Evolutionary conservation across 768 basidiomycete genomes (phyloP), one percentile per base, ranked within the genome.

Genomic region (Boletus barrowsii): DNA sequence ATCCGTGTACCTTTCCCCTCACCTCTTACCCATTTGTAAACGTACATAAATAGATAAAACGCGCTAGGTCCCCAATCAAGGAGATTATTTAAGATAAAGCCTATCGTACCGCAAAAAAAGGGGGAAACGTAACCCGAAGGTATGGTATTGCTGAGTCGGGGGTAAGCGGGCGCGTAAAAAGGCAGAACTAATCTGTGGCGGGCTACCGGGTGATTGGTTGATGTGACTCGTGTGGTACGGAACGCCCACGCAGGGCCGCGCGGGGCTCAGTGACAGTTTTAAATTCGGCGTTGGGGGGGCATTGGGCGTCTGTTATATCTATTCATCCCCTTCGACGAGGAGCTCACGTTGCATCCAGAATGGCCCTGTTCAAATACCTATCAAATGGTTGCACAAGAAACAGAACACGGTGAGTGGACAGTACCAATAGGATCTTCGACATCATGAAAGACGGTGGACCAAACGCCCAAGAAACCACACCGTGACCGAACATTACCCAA

Each of bases 401-500:
- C 18, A 20, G 5, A 24, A n/a, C 35, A 42, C 4, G 9, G 10
- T n/a, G 37, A 29, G 17, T 17, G 30, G 44, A 50, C 64, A 26
- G 10, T 29, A 79, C 79, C 80, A 40, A 81, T 72, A 0, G 79
- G 79, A 59, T 81, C 79, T 32, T 73, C 68, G 4, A 48, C 44
- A n/a, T 81, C 76, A 47, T 80, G 79, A 24, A 72, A 69, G 7
- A 75, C 61, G 2, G 80, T 81, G 7, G 80, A 80, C 79, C 80
- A 80, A 10, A 70, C 41, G 8, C 79, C 87, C 8, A 88, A 62
- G 2, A 83, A 75, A 17, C 87, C 87, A 64, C 72, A 83, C 9
- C 69, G 68, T 4, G 87, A 87, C 15, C 82, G 77, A 17, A 85
- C 59, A 1, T 76, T 80, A 15, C 88, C 86, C 14, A 88, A 54